Percentiles rank a stretch among this genome's conserved stretches.
Evolutionary conservation across 805 yeast species (phyloP).

Genomic region (Saccharomycopsis fodiens): DNA sequence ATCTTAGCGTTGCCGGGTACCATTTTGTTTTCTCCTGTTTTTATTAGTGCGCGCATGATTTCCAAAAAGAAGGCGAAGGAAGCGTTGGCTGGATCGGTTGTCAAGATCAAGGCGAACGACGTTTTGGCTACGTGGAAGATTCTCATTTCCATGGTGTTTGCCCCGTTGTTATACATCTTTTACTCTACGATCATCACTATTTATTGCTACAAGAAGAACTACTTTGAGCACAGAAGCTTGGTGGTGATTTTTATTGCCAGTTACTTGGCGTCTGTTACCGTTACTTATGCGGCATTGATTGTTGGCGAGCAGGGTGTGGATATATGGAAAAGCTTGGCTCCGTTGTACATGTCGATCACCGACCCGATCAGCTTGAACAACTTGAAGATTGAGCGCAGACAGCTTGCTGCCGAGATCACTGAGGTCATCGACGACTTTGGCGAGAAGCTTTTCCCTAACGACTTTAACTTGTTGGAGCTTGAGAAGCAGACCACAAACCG

Average conservation of each 20-base stretch:
- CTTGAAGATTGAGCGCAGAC: conserved; percentile 51
- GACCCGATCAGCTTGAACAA: conserved; percentile 38
- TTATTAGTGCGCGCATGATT: conserved; percentile 60
- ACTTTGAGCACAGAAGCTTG: conserved; percentile 29
- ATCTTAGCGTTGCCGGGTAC: conserved; percentile 77
- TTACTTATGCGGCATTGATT: conserved; percentile 79
- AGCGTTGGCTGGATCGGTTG: conserved; percentile 87
- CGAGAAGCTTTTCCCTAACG: conserved; percentile 78
- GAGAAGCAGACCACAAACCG: conserved; percentile 9
- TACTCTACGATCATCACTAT: conserved; percentile 53
- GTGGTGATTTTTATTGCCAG: conserved; percentile 34
- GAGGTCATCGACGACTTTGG: conserved; percentile 76
- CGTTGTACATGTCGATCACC: conserved; percentile 42
- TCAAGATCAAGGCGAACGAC: conserved; percentile 83
- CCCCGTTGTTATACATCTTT: conserved; percentile 74
- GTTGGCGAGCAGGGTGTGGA: conserved; percentile 92
- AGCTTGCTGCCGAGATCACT: conserved; percentile 65
- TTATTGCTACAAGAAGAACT: conserved; percentile 30
- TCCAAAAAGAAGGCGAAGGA: conserved; percentile 64
- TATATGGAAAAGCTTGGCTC: conserved; percentile 69
- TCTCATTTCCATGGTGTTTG: conserved; percentile 71
- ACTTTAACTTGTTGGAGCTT: conserved; percentile 38
- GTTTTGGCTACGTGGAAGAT: conserved; percentile 96
- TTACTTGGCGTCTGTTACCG: conserved; percentile 53
- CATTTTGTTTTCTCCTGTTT: conserved; percentile 77